Base-by-base conservation (phyloP, 2,329 filamentous ascomycete species). In the Penicillium sp. region DNA sequence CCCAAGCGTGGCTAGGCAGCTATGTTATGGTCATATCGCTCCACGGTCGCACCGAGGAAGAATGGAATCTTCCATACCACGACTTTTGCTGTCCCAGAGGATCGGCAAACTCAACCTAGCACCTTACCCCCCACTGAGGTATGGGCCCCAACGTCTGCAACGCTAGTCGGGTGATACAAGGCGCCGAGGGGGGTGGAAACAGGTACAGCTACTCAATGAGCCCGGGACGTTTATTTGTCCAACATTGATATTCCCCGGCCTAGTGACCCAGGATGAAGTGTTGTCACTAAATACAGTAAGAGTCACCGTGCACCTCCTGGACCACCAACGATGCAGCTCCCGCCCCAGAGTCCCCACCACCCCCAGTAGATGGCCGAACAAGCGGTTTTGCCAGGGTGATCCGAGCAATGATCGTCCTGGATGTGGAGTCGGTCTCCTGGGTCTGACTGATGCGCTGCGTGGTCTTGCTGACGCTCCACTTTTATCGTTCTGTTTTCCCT, bases 131-230 rank as follows among this genome's bases (percentile, higher is more conserved):
- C 44, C 47, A 33, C 45, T 41, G 43, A 49, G 49, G 39, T 51
- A 59, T 56, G 46, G 50, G 48, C 47, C 48, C 57, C 55, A 59
- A 62, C 60, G 58, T 52, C 53, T 48, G 49, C 45, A 38, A 58
- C 60, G 56, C 58, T 47, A 54, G 53, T 63, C 60, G 60, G 59
- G 60, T 62, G 34, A 52, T 60, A 63, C 60, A 48, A 46, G 33
- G 48, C 43, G 36, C 34, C 51, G 16, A 41, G 41, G 16, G 24
- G 24, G 24, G 4, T 26, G 6, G 8, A 12, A 18, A 49, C 46
- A 52, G 46, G 53, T 52, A 54, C 47, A 47, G 47, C 31, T 29
- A 31, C 21, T 16, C 4, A 47, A 16, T 38, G 42, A 23, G 31
- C 23, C 21, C 26, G 18, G 5, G 21, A 7, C 18, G 18, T 43